Conservation (phyloP, 805 yeast genomes). For the Debaryomyces maramus region DNA sequence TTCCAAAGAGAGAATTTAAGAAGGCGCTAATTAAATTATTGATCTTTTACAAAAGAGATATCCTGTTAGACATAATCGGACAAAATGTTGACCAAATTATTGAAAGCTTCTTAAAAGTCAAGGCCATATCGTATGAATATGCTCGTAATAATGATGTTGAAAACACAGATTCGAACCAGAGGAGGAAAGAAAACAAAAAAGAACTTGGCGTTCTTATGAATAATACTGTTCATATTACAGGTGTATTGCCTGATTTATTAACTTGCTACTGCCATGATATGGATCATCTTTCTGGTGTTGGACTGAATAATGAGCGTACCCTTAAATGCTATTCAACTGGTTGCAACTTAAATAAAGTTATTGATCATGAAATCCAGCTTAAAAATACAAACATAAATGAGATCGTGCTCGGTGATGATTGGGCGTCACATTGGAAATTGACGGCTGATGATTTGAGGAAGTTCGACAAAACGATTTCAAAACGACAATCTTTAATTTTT, state of each 20-base stretch:
- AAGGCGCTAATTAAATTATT: conserved; percentile 52
- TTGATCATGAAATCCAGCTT: conserved; percentile 27
- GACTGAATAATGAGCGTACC: conserved; percentile 12
- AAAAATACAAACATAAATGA: conserved; percentile 25
- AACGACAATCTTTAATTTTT: conserved; percentile 71
- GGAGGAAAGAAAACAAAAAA: neutral
- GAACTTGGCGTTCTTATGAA: conserved; percentile 16
- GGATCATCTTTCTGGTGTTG: conserved; percentile 12
- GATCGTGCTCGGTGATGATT: conserved; percentile 46
- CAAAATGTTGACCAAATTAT: conserved; percentile 52
- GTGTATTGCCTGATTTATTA: conserved; percentile 46
- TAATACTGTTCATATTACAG: conserved; percentile 25
- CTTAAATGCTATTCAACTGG: conserved; percentile 36
- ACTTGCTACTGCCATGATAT: conserved; percentile 44
- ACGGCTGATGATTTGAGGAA: conserved; percentile 53
- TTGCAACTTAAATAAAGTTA: conserved; percentile 34
- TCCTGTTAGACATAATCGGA: conserved; percentile 51
- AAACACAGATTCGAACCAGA: neutral
- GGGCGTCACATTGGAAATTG: conserved; percentile 69
- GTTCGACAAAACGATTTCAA: conserved; percentile 53
- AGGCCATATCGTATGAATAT: conserved; percentile 39
- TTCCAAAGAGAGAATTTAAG: conserved; percentile 53
- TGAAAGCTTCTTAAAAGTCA: conserved; percentile 38
- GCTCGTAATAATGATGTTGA: conserved; percentile 2
- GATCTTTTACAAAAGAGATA: conserved; percentile 50